Evolutionary conservation across 768 basidiomycete species (phyloP).

Genomic region (Termitomyces sp.): DNA sequence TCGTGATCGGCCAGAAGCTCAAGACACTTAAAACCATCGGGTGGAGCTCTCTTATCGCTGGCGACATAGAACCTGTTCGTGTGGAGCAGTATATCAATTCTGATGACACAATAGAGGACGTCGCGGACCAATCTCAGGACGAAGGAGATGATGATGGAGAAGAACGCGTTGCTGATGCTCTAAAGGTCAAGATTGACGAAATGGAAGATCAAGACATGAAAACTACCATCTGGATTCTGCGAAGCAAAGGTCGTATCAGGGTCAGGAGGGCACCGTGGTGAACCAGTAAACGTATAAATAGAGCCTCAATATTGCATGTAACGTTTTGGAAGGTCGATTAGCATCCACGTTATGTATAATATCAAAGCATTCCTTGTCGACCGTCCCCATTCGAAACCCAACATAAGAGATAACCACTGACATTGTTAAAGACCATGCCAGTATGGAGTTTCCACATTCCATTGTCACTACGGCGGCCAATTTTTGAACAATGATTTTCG

Average conservation of each 20-base stretch:
- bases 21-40: slow-evolving; percentile 39
- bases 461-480: not conserved
- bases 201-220: slow-evolving; percentile 14
- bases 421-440: not conserved
- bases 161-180: not conserved
- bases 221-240: slow-evolving; percentile 39
- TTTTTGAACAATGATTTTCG: not conserved
- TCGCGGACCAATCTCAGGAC: slow-evolving; percentile 7
- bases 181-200: not conserved
- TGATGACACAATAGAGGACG: slow-evolving; percentile 14
- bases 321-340: not conserved
- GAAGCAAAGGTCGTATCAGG: slow-evolving; percentile 35
- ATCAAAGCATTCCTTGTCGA: not conserved
- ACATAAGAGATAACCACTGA: too few relatives aligned
- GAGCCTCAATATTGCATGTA: not conserved
- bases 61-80: not conserved
- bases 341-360: not conserved
- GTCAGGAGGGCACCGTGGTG: slow-evolving; percentile 42
- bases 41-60: slow-evolving; percentile 51
- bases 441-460: too few relatives aligned
- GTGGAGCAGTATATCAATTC: slow-evolving; percentile 8
- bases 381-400: not conserved
- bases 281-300: not conserved
- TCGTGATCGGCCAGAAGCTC: slow-evolving; percentile 41
- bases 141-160: not conserved